Conservation (phyloP, 164 flowering plant species). For the Pachysandra terminalis region DNA sequence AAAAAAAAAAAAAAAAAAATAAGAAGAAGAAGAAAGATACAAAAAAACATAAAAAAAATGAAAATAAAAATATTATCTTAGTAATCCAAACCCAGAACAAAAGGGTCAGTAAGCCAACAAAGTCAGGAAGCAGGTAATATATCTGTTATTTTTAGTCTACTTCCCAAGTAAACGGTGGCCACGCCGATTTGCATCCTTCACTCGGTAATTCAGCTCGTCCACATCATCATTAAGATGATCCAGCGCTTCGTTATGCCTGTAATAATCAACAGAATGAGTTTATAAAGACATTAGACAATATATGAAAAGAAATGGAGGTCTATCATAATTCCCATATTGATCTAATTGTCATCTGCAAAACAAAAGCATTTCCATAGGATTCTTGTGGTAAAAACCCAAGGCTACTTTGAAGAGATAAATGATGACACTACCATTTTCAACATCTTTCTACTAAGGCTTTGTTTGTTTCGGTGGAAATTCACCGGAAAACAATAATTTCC, state of each 20-base stretch:
- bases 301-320: not conserved
- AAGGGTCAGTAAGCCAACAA: no score
- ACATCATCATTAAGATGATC: no score
- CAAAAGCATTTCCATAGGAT: not conserved
- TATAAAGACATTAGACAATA: no score
- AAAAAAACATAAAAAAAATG: no score
- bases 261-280: constrained; percentile 9
- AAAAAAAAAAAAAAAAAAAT: not conserved
- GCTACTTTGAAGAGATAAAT: no score
- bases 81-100: no score
- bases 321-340: not conserved
- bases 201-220: no score
- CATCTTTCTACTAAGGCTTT: no score
- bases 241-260: constrained; percentile 67
- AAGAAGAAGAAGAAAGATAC: not conserved
- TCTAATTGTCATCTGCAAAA: not conserved
- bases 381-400: not conserved
- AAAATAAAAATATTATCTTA: not conserved
- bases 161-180: constrained; percentile 61
- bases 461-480: no score
- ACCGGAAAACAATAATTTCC: no score
- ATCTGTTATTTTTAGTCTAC: constrained; percentile 21
- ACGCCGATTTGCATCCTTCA: no score
- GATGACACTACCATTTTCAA: no score
- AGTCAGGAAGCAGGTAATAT: not conserved